Base-by-base conservation (phyloP, 2,329 filamentous ascomycete genomes). In the Elsinoe batatas region DNA sequence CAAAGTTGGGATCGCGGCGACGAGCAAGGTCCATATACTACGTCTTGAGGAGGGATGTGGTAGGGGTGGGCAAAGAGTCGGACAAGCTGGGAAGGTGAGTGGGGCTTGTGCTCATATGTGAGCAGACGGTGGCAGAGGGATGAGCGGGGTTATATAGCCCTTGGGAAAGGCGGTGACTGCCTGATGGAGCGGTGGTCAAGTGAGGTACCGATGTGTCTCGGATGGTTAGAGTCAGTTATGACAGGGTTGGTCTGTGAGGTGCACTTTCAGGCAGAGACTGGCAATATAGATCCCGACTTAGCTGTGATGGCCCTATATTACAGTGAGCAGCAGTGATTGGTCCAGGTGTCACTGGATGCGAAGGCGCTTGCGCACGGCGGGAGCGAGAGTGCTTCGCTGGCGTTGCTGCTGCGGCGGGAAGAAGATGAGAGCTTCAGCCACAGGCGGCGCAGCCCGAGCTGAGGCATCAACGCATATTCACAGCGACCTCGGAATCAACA, bases 11-110 rank as follows among this genome's bases (percentile, higher is more conserved):
- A 15, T 35, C 33, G 17, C 47, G 32, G 47, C 47, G 47, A 33
- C 47, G 32, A 15, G 44, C 26, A 13, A 32, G 32, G 47, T 51
- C 47, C 47, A 51, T 51, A 20, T 51, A 51, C 32, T 15, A 49
- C 15, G 7, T 38, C 13, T 8, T 12, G 46, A 18, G 13, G 13
- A 3, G 17, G 20, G 26, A 33, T 37, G 46, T n/a, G 6, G 46
- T 17, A 10, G n/a, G 18, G 32, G n/a, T 13, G 20, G n/a, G 37
- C 26, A 30, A 30, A 30, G 26, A 17, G 12, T 2, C 13, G 30
- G 11, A 36, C 12, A 18, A 15, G 15, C 15, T 10, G 46, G 30
- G 22, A n/a, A 51, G 32, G 33, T 51, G 47, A 38, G 33, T 12
- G 8, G 47, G 30, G 11, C 18, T 36, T 18, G 33, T 32, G 32